Evolutionary conservation across 768 basidiomycete species (phyloP).

Genomic region (Phanerochaete sordida): DNA sequence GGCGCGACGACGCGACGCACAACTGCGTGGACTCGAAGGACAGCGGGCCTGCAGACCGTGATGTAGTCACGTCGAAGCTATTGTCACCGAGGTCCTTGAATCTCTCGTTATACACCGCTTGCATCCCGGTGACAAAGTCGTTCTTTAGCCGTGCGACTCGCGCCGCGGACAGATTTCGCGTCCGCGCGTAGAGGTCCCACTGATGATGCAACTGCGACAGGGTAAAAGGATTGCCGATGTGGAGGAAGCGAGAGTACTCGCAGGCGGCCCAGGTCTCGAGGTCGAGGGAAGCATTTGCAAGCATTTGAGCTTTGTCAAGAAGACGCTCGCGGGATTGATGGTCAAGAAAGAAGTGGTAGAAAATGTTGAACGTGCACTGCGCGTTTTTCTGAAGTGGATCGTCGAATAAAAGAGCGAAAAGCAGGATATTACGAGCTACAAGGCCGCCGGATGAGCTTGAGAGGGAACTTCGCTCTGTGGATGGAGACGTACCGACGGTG

Average conservation of each 20-base stretch:
- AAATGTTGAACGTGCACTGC: constrained; percentile 39
- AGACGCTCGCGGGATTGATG: constrained; percentile 29
- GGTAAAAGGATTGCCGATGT: constrained; percentile 37
- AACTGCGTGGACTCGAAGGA: constrained; percentile 13
- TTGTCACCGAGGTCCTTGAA: no score
- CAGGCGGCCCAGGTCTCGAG: constrained; percentile 37
- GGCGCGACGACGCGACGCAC: constrained; percentile 19
- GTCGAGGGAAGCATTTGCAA: constrained; percentile 30
- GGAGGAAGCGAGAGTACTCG: constrained; percentile 33
- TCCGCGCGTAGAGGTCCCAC: constrained; percentile 31
- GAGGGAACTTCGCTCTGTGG: background rate
- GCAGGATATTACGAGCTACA: constrained; percentile 46
- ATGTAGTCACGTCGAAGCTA: background rate
- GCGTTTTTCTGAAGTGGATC: constrained; percentile 7
- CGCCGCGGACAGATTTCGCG: background rate
- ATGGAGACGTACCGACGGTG: constrained; percentile 34
- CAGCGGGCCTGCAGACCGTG: constrained; percentile 38
- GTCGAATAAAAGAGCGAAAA: constrained; percentile 41
- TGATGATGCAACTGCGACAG: constrained; percentile 35
- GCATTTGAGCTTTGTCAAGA: constrained; percentile 35
- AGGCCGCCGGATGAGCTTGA: no score
- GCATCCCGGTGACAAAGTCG: background rate
- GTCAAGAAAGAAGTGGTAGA: constrained; percentile 47
- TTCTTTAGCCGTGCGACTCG: background rate
- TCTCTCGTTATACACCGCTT: no score